These are phyloP conservation scores for Pestalotiopsis sp. DNA, from an alignment of 2,329 filamentous ascomycete species.

Conservation along the genomic window DNA sequence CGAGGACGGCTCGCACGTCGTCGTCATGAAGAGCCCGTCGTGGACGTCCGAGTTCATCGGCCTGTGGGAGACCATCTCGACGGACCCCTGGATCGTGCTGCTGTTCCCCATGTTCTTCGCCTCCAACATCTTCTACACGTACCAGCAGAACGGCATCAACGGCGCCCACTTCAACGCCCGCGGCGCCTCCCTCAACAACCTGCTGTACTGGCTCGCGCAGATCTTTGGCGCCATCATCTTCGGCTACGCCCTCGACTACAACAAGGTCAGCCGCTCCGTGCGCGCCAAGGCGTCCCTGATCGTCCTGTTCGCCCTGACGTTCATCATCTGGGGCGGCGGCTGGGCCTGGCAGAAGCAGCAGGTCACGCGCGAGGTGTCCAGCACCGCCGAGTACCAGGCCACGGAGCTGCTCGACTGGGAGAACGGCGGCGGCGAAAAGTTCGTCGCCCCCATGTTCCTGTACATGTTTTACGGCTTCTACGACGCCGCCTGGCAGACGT, in stretches of 20 bases:
- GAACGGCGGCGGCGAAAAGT: conserved; percentile 48
- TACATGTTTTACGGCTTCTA: conserved; percentile 54
- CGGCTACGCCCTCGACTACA: conserved; percentile 65
- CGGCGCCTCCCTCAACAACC: conserved; percentile 70
- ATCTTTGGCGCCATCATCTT: conserved; percentile 72
- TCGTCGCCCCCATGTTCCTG: conserved; percentile 73
- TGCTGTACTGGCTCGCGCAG: conserved; percentile 73
- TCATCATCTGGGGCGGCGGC: conserved; percentile 74
- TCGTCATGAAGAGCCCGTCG: conserved; percentile 76
- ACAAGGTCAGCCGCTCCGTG: conserved; percentile 57
- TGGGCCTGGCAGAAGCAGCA: conserved; percentile 70
- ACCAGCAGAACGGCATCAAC: conserved; percentile 77
- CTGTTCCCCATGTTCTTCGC: conserved; percentile 81
- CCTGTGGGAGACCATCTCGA: conserved; percentile 64
- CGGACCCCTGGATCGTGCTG: conserved; percentile 68
- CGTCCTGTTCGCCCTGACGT: conserved; percentile 65
- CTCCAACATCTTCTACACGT: conserved; percentile 81
- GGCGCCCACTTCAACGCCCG: conserved; percentile 70
- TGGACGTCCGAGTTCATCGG: conserved; percentile 73
- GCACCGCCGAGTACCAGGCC: conserved; percentile 15
- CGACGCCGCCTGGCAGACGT: conserved; percentile 89
- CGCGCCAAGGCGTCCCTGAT: conserved; percentile 64
- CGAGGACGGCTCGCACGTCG: conserved; percentile 70
- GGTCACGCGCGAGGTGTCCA: conserved; percentile 41
- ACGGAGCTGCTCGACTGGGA: conserved; percentile 53